These are phyloP conservation scores for Schizothecium vesticola DNA, from an alignment of 495 filamentous ascomycete genomes.

Conservation along the genomic window DNA sequence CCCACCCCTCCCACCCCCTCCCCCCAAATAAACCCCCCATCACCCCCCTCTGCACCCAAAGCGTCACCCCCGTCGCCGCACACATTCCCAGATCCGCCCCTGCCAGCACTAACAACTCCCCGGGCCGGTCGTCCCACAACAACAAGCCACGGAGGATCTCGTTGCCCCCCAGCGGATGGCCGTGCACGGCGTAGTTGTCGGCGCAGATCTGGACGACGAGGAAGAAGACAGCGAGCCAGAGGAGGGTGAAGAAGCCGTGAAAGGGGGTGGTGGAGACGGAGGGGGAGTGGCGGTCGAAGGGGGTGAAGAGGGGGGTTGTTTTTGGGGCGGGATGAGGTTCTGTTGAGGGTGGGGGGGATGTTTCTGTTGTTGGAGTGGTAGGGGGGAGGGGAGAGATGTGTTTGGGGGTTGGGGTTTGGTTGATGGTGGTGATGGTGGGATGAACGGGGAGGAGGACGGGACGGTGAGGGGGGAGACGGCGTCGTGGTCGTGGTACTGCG, in stretches of 20 bases:
- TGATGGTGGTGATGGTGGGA: background rate
- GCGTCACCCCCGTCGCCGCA: slow-evolving; percentile 51
- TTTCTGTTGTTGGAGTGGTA: background rate
- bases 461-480: background rate
- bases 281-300: slow-evolving; percentile 65
- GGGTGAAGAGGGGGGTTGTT: slow-evolving; percentile 56
- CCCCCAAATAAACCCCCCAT: slow-evolving; percentile 46
- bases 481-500: background rate
- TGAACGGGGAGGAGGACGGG: background rate
- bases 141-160: slow-evolving; percentile 68
- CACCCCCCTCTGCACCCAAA: slow-evolving; percentile 54
- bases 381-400: background rate
- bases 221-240: slow-evolving; percentile 62
- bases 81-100: slow-evolving; percentile 65
- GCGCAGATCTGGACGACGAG: slow-evolving; percentile 57
- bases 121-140: slow-evolving; percentile 11
- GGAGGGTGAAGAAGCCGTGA: slow-evolving; percentile 71
- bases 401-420: too few species aligned
- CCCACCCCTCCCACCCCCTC: slow-evolving; percentile 51
- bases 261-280: slow-evolving; percentile 54
- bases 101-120: slow-evolving; percentile 59
- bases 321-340: too few species aligned
- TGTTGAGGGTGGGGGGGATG: background rate
- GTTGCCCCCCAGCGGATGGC: slow-evolving; percentile 58
- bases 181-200: slow-evolving; percentile 58